Conservation (phyloP, 2,329 filamentous ascomycete species). For the Periglandula ipomoeae region DNA sequence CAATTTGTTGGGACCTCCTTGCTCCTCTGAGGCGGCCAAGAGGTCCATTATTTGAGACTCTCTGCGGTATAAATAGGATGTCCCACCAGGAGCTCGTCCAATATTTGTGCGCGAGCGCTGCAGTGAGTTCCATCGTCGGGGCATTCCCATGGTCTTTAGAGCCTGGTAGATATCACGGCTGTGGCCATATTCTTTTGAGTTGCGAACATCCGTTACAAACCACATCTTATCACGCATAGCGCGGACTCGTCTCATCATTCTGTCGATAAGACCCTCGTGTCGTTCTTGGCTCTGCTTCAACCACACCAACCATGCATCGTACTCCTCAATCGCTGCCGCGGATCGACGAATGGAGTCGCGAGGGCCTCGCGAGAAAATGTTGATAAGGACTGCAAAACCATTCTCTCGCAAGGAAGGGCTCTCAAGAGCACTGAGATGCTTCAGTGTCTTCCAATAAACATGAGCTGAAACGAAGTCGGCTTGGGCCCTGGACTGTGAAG, state of each 20-base stretch:
- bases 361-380: conserved; percentile 65
- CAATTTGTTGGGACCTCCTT: conserved; percentile 88
- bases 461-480: conserved; percentile 80
- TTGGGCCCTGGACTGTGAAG: conserved; percentile 65
- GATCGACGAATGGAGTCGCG: conserved; percentile 61
- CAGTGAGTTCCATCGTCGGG: conserved; percentile 45
- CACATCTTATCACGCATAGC: conserved; percentile 94
- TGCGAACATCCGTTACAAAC: conserved; percentile 91
- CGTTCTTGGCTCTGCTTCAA: conserved; percentile 74
- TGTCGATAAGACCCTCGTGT: conserved; percentile 63
- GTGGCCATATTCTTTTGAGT: conserved; percentile 80
- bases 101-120: conserved; percentile 39
- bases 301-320: conserved; percentile 75
- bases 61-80: conserved; percentile 66
- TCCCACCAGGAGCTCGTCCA: conserved; percentile 35
- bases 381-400: conserved; percentile 61
- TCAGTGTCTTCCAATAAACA: conserved; percentile 74
- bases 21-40: conserved; percentile 70
- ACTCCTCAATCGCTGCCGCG: conserved; percentile 65
- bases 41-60: conserved; percentile 83
- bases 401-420: conserved; percentile 54
- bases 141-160: conserved; percentile 78
- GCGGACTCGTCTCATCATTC: conserved; percentile 64
- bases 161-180: conserved; percentile 79
- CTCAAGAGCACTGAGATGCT: conserved; percentile 57